Conservation (phyloP, 257 asterid genomes). For the Perilla frutescens region DNA sequence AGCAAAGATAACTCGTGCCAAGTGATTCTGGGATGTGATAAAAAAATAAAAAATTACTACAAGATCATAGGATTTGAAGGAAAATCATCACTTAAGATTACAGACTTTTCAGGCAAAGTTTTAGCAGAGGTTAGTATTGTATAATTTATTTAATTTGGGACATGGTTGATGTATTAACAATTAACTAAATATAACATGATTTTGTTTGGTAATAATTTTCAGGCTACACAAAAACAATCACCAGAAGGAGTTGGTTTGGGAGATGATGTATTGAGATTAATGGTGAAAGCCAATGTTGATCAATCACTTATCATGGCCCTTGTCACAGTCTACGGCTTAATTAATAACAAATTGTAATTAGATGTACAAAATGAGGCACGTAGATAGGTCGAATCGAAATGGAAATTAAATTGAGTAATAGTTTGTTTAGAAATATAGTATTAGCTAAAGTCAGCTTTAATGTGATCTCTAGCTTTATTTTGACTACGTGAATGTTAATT, state of each 20-base stretch:
- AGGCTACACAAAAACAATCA: constrained; percentile 62
- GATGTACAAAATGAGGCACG: too few relatives aligned
- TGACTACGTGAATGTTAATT: too few relatives aligned
- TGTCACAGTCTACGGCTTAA: constrained; percentile 62
- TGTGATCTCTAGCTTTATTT: too few relatives aligned
- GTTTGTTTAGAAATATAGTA: too few relatives aligned
- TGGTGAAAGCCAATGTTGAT: constrained; percentile 61
- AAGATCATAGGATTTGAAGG: constrained; percentile 49
- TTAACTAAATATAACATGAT: too few relatives aligned
- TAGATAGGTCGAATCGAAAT: too few relatives aligned
- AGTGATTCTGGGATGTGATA: constrained; percentile 47
- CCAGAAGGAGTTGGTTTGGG: constrained; percentile 65
- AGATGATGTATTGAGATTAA: constrained; percentile 71
- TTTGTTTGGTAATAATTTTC: constrained; percentile 9
- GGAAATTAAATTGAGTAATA: too few relatives aligned
- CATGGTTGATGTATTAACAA: background rate
- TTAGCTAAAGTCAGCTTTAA: too few relatives aligned
- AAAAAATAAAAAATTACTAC: constrained; percentile 42
- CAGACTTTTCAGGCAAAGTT: constrained; percentile 47
- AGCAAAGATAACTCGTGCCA: constrained; percentile 39
- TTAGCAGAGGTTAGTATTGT: constrained; percentile 57
- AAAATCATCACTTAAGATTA: constrained; percentile 55
- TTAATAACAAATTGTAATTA: constrained; percentile 51
- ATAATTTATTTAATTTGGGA: too few relatives aligned
- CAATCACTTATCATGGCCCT: constrained; percentile 64